Evolutionary conservation across 768 basidiomycete species (phyloP).

Genomic region (Naganishia randhawae): DNA sequence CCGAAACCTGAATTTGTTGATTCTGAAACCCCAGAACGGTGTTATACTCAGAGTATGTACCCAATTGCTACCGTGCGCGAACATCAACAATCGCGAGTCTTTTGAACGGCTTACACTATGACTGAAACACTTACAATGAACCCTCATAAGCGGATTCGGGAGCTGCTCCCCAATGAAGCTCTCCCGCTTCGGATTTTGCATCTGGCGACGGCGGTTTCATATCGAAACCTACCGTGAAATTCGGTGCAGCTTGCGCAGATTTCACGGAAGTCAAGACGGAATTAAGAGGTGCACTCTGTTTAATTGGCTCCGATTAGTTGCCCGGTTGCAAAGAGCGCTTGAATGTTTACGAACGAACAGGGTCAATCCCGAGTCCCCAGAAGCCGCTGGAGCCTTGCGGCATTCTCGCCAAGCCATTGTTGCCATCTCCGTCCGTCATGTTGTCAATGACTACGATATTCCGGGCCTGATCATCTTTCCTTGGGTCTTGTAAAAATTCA

Average conservation of each 20-base stretch:
- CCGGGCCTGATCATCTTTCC: constrained; percentile 30
- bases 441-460: constrained; percentile 28
- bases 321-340: too few species aligned
- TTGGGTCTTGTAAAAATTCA: constrained; percentile 29
- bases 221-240: constrained; percentile 39
- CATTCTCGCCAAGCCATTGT: constrained; percentile 26
- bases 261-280: constrained; percentile 36
- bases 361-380: constrained; percentile 45
- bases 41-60: constrained; percentile 27
- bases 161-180: constrained; percentile 46
- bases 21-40: constrained; percentile 39
- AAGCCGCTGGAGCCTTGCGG: constrained; percentile 38
- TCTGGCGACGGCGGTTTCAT: constrained; percentile 33
- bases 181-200: constrained; percentile 33
- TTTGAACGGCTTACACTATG: neutral
- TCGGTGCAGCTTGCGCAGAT: constrained; percentile 27
- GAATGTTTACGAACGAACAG: constrained; percentile 32
- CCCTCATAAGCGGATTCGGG: constrained; percentile 35
- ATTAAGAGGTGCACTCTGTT: constrained; percentile 15
- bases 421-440: constrained; percentile 23
- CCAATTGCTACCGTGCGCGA: constrained; percentile 41
- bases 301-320: too few species aligned
- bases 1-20: constrained; percentile 36
- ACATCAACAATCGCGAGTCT: neutral
- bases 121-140: constrained; percentile 39